These are phyloP conservation scores for Penicillium crystallinum DNA, from an alignment of 495 filamentous ascomycete species.

Conservation along the genomic window DNA sequence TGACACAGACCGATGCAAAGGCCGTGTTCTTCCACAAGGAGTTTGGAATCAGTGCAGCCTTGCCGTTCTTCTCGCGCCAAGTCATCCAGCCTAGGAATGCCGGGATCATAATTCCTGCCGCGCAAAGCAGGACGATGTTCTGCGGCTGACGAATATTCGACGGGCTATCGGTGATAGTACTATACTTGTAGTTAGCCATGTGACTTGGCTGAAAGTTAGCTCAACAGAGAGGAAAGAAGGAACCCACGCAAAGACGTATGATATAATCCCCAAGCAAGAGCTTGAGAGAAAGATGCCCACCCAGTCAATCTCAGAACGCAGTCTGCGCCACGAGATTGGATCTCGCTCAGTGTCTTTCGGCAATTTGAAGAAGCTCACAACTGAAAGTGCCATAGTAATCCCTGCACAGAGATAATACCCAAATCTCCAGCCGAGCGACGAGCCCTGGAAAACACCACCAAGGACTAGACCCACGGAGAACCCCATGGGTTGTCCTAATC, in stretches of 20 bases:
- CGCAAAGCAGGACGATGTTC: conserved; percentile 37
- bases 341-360: conserved; percentile 15
- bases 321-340: conserved; percentile 7
- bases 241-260: conserved; percentile 43
- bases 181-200: conserved; percentile 8
- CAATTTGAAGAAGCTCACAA: conserved; percentile 32
- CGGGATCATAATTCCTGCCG: conserved; percentile 35
- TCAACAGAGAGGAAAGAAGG: background rate
- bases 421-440: conserved; percentile 41
- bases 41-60: conserved; percentile 52
- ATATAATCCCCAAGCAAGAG: conserved; percentile 38
- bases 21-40: conserved; percentile 46
- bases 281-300: conserved; percentile 40
- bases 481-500: conserved; percentile 46
- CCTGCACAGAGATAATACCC: conserved; percentile 46
- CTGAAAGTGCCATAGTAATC: conserved; percentile 30
- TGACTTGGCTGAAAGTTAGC: background rate
- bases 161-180: conserved; percentile 33
- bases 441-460: conserved; percentile 42
- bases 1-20: conserved; percentile 48
- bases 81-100: conserved; percentile 46
- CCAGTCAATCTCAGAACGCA: conserved; percentile 46
- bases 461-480: conserved; percentile 51
- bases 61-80: conserved; percentile 32
- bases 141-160: conserved; percentile 29